These are phyloP conservation scores for Plasmodium falciparum DNA, from an alignment of 169 alveolate genomes.

Conservation along the genomic window DNA sequence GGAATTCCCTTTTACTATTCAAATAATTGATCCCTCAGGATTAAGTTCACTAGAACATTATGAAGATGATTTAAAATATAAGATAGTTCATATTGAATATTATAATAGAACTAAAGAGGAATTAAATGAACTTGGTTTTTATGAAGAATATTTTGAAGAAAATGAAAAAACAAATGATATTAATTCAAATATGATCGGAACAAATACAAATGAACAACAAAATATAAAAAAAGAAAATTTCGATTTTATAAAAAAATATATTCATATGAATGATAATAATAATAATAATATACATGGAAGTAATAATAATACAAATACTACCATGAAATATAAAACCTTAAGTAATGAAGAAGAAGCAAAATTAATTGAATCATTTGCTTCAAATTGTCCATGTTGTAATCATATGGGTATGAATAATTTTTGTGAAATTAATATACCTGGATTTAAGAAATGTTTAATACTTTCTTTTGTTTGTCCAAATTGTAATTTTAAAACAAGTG, in stretches of 20 bases:
- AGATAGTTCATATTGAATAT: constrained; percentile 84
- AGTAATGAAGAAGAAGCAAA: constrained; percentile 61
- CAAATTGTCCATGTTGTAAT: constrained; percentile 91
- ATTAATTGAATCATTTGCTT: constrained; percentile 69
- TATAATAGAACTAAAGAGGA: constrained; percentile 86
- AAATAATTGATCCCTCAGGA: constrained; percentile 95
- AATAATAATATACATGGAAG: constrained; percentile 13
- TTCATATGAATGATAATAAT: constrained; percentile 14
- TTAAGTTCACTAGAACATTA: constrained; percentile 89
- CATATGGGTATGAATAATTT: constrained; percentile 86
- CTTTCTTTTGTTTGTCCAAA: constrained; percentile 94
- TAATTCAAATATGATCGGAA: constrained; percentile 5
- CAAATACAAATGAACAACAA: constrained; percentile 1
- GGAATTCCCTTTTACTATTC: constrained; percentile 89
- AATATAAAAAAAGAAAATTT: constrained; percentile 59
- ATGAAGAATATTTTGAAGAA: constrained; percentile 80
- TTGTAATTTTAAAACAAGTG: constrained; percentile 96
- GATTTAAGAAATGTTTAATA: constrained; percentile 95
- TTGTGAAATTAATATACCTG: constrained; percentile 97
- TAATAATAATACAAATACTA: constrained; percentile 2
- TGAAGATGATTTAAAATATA: constrained; percentile 71
- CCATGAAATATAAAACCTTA: constrained; percentile 34
- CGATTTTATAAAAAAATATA: constrained; percentile 70
- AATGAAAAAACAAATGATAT: not conserved
- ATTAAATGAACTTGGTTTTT: constrained; percentile 88